Conservation (phyloP, 2,329 filamentous ascomycete genomes). For the Chaetomiaceae sp. region DNA sequence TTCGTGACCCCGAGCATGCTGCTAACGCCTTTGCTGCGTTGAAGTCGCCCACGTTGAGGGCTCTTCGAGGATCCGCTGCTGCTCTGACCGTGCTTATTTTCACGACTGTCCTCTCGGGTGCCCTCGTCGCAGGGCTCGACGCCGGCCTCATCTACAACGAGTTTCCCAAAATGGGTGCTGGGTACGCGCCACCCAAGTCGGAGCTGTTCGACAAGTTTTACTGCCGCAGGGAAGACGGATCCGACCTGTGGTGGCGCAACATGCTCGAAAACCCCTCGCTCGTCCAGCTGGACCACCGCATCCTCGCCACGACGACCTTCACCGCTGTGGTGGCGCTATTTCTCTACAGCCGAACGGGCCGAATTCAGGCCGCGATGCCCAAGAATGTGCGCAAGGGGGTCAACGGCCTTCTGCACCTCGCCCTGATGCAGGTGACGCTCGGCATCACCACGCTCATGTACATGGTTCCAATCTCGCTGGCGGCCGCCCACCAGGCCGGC, state of each 20-base stretch:
- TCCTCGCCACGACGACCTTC: slow-evolving; percentile 85
- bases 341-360: slow-evolving; percentile 68
- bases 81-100: slow-evolving; percentile 73
- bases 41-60: slow-evolving; percentile 57
- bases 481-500: slow-evolving; percentile 88
- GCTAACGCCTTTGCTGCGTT: slow-evolving; percentile 56
- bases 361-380: slow-evolving; percentile 53
- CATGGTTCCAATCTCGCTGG: slow-evolving; percentile 82
- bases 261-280: slow-evolving; percentile 94
- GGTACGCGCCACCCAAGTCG: slow-evolving; percentile 69
- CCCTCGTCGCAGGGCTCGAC: slow-evolving; percentile 88
- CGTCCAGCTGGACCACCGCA: slow-evolving; percentile 92
- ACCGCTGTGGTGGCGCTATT: slow-evolving; percentile 72
- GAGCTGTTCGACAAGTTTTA: slow-evolving; percentile 87
- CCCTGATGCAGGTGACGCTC: slow-evolving; percentile 71
- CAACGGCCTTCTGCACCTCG: slow-evolving; percentile 75
- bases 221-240: slow-evolving; percentile 67
- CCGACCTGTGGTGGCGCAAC: slow-evolving; percentile 94
- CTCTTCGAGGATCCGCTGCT: slow-evolving; percentile 68
- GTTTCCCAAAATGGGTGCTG: slow-evolving; percentile 89
- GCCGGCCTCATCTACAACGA: slow-evolving; percentile 98
- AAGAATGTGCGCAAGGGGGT: slow-evolving; percentile 60
- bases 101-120: slow-evolving; percentile 86
- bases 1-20: slow-evolving; percentile 60
- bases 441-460: slow-evolving; percentile 91